A percentile compares a stretch with the other conserved stretches of the same genome.
phyloP scores from a whole-genome alignment of 139 green algal species.

The Chlamydomonas eustigma region DNA sequence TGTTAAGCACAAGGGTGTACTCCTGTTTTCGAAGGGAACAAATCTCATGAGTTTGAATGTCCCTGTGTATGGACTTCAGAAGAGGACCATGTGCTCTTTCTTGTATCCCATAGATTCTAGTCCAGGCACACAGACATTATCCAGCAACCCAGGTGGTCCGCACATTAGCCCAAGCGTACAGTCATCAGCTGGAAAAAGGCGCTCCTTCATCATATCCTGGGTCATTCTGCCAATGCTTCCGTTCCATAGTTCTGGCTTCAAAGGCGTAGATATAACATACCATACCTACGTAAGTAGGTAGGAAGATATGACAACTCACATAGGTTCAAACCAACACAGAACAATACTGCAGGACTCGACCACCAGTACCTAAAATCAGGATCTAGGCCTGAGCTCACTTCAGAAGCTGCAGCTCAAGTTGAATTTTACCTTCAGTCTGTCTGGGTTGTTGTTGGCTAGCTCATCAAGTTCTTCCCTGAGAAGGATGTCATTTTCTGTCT shows the following conservation, averaged over 20 bases:
- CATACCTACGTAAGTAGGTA: too few species aligned
- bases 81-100: slow-evolving; percentile 26
- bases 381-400: too few species aligned
- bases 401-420: too few species aligned
- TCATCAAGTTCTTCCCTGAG: slow-evolving; percentile 85
- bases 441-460: slow-evolving; percentile 54
- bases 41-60: too few species aligned
- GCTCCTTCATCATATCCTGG: slow-evolving; percentile 71
- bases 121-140: slow-evolving; percentile 30
- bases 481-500: slow-evolving; percentile 90
- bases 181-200: slow-evolving; percentile 49
- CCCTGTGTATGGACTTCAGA: too few species aligned
- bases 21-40: too few species aligned
- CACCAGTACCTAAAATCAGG: too few species aligned
- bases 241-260: background rate
- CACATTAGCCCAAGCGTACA: slow-evolving; percentile 77
- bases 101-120: slow-evolving; percentile 39
- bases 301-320: too few species aligned
- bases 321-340: too few species aligned
- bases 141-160: slow-evolving; percentile 58
- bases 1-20: too few species aligned
- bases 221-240: slow-evolving; percentile 45
- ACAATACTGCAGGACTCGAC: too few species aligned
- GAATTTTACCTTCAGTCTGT: slow-evolving; percentile 64
- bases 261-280: background rate